Evolutionary conservation across 768 basidiomycete genomes (phyloP).

Genomic region (Peribolospora baueri): DNA sequence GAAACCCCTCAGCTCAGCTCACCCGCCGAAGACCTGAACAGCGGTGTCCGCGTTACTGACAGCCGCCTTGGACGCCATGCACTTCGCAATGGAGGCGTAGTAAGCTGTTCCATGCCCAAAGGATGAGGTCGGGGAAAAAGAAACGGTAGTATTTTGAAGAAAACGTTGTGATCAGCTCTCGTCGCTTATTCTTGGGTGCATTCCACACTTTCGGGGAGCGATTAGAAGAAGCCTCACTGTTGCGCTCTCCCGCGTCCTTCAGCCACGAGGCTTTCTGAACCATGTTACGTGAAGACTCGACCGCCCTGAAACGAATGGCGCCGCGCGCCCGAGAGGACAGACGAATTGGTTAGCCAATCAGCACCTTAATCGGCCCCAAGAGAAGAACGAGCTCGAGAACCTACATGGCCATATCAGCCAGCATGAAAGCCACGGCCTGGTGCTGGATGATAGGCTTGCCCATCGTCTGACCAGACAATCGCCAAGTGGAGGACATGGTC

Average conservation of each 20-base stretch:
- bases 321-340: not conserved
- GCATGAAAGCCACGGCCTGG: slow-evolving; percentile 21
- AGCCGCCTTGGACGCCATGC: slow-evolving; percentile 17
- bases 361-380: not conserved
- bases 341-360: not conserved
- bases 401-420: slow-evolving; percentile 24
- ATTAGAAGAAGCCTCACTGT: slow-evolving; percentile 15
- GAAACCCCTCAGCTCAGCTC: not conserved
- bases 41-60: slow-evolving; percentile 22
- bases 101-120: slow-evolving; percentile 13
- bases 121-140: not conserved
- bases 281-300: slow-evolving; percentile 16
- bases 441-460: slow-evolving; percentile 22
- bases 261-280: slow-evolving; percentile 20
- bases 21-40: slow-evolving; percentile 17
- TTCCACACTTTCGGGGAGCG: no score
- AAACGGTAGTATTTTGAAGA: not conserved
- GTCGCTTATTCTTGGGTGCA: no score
- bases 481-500: not conserved
- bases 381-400: not conserved
- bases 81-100: slow-evolving; percentile 23
- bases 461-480: slow-evolving; percentile 18
- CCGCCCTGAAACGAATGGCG: not conserved
- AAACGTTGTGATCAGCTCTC: no score
- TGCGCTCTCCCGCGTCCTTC: slow-evolving; percentile 19